These are phyloP conservation scores for Hypoxylon sp. DNA, from an alignment of 2,329 filamentous ascomycete genomes.

Conservation along the genomic window DNA sequence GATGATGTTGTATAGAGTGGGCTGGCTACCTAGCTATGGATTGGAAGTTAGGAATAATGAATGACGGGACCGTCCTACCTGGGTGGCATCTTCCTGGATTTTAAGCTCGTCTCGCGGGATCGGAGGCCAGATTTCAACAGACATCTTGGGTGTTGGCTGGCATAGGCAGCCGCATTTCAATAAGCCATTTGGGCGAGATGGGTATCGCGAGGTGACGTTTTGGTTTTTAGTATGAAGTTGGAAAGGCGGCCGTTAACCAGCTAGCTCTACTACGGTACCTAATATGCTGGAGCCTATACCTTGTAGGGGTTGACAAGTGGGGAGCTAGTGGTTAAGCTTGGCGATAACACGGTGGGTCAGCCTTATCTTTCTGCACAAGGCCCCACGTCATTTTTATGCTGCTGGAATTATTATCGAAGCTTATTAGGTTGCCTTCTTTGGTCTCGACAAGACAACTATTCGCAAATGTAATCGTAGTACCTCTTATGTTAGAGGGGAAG, in stretches of 20 bases:
- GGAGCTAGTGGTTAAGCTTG: not conserved
- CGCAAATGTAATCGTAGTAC: conserved; percentile 13
- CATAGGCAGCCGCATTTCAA: conserved; percentile 42
- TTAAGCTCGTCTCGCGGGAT: conserved; percentile 60
- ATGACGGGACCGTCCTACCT: conserved; percentile 56
- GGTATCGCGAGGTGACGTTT: conserved; percentile 15
- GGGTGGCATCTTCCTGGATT: conserved; percentile 57
- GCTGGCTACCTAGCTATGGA: not conserved
- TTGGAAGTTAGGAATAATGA: conserved; percentile 2
- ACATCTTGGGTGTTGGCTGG: conserved; percentile 53
- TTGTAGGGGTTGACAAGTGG: conserved; percentile 13
- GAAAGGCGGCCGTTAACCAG: not conserved
- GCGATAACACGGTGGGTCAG: conserved; percentile 16
- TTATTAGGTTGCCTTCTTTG: conserved; percentile 4
- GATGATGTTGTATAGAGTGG: conserved; percentile 33
- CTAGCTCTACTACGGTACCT: too few species aligned
- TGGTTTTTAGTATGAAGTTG: not conserved
- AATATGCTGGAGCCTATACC: too few species aligned
- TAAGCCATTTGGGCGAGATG: conserved; percentile 11
- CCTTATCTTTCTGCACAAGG: conserved; percentile 16
- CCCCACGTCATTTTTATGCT: conserved; percentile 28
- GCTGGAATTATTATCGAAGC: not conserved
- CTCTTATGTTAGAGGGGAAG: too few species aligned
- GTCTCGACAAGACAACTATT: conserved; percentile 24
- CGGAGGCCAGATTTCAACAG: conserved; percentile 66